Conservation (phyloP, 1,284 basidiomycete species). For the Anthracocystis setariae region DNA sequence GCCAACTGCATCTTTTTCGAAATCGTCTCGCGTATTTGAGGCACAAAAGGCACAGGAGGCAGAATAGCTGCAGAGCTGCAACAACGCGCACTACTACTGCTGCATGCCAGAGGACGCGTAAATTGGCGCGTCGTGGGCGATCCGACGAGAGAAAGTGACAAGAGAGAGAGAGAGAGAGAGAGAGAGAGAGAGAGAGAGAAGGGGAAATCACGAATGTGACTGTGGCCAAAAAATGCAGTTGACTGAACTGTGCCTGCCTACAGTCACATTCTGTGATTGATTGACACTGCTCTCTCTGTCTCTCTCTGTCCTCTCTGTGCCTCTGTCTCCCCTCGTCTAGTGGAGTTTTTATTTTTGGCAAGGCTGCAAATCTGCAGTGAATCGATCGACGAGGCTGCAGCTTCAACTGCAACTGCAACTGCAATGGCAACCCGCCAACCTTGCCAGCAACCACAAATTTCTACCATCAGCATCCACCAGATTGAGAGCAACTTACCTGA, state of each 20-base stretch:
- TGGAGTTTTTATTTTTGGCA: slow-evolving; percentile 4
- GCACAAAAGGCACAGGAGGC: neutral
- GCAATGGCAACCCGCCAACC: no score
- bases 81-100: slow-evolving; percentile 5
- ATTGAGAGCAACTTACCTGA: slow-evolving; percentile 22
- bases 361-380: slow-evolving; percentile 1
- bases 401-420: neutral
- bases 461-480: no score
- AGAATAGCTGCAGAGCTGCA: slow-evolving; percentile 1
- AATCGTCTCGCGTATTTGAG: neutral
- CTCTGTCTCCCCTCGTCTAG: no score
- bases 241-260: slow-evolving; percentile 4
- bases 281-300: no score
- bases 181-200: no score
- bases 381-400: slow-evolving; percentile 1
- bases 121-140: slow-evolving; percentile 47
- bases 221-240: slow-evolving; percentile 8
- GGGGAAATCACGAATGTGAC: no score
- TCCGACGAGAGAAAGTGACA: no score
- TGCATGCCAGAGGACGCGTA: slow-evolving; percentile 31
- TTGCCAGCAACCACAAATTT: no score
- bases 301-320: no score
- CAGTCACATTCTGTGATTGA: neutral
- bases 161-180: no score
- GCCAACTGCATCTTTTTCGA: slow-evolving; percentile 10